Conservation (phyloP, 108 stramenopile species). For the Skeletonema menzelii region DNA sequence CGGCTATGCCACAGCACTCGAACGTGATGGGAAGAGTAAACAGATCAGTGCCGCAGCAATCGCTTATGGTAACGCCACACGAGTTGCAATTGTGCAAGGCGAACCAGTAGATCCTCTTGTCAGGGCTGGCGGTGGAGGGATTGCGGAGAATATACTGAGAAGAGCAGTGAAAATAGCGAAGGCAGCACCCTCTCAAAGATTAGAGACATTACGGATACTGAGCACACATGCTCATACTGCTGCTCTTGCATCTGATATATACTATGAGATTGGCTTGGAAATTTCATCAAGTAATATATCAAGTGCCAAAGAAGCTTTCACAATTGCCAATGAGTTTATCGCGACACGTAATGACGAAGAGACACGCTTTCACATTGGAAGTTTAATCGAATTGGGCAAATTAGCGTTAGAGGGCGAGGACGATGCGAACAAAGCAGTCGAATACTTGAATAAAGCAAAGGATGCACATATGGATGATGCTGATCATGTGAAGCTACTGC, state of each 20-base stretch:
- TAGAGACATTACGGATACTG: constrained; percentile 26
- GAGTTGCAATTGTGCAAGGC: constrained; percentile 43
- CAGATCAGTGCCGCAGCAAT: constrained; percentile 37
- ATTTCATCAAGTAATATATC: constrained; percentile 16
- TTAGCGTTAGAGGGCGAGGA: constrained; percentile 29
- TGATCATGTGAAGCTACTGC: constrained; percentile 29
- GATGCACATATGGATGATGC: constrained; percentile 33
- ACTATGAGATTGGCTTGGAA: constrained; percentile 49
- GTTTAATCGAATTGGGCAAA: constrained; percentile 42
- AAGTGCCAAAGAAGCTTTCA: constrained; percentile 24
- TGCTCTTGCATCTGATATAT: constrained; percentile 45
- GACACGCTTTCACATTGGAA: constrained; percentile 30
- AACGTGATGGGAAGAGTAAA: constrained; percentile 45
- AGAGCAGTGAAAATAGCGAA: constrained; percentile 44
- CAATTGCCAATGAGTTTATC: constrained; percentile 41
- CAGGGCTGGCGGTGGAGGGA: constrained; percentile 39
- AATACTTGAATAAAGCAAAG: constrained; percentile 37
- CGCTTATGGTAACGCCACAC: constrained; percentile 50
- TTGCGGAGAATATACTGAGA: constrained; percentile 47
- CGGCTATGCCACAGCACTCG: constrained; percentile 55
- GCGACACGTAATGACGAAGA: constrained; percentile 38
- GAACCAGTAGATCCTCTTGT: constrained; percentile 37
- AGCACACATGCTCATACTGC: constrained; percentile 41
- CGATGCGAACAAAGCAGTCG: constrained; percentile 22
- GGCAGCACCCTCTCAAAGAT: constrained; percentile 18